These are phyloP conservation scores for Jatropha curcas DNA, from an alignment of 345 rosid species.

Conservation along the genomic window DNA sequence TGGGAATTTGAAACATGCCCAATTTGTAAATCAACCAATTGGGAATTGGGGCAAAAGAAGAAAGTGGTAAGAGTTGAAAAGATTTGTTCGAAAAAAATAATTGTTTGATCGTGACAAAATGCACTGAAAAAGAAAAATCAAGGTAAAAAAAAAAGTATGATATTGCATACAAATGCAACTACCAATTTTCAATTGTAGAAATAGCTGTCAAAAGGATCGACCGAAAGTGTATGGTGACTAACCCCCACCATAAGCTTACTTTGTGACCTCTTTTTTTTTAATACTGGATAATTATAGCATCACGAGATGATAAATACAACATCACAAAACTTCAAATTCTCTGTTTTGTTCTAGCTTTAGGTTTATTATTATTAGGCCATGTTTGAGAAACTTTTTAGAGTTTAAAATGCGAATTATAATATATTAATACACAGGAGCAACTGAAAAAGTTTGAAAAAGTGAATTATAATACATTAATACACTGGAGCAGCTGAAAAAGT, in stretches of 20 bases:
- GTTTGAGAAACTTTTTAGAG: no score
- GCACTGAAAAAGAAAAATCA: not conserved
- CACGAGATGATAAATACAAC: not conserved
- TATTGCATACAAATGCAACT: not conserved
- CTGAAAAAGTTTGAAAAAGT: no score
- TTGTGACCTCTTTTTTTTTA: not conserved
- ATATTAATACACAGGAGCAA: no score
- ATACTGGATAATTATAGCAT: not conserved
- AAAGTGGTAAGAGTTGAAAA: no score
- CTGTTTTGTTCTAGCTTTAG: no score
- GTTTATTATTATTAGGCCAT: no score
- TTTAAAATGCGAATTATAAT: no score
- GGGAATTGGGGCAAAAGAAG: no score
- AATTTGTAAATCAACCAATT: no score
- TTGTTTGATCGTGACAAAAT: not conserved
- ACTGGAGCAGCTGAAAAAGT: no score
- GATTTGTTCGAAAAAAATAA: not conserved
- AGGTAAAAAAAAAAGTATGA: not conserved
- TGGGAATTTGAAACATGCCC: no score
- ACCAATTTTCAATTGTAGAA: constrained; percentile 3
- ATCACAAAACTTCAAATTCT: not conserved
- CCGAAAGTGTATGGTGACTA: not conserved
- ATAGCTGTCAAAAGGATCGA: not conserved
- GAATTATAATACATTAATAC: no score
- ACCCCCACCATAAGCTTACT: not conserved